Conservation (phyloP, 2,329 filamentous ascomycete genomes). For the Microcera coccophila region DNA sequence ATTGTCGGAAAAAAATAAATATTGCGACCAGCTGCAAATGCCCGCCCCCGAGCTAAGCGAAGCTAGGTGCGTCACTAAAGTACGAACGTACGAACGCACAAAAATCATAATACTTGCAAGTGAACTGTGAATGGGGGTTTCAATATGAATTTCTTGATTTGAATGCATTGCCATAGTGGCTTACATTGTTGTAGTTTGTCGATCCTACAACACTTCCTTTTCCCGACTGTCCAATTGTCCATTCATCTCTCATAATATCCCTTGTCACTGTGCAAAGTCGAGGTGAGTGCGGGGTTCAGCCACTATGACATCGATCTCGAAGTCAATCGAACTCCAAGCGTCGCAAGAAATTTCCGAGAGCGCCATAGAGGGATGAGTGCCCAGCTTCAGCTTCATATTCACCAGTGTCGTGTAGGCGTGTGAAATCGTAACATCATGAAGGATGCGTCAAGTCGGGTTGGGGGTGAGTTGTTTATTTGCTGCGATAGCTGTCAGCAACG, state of each 20-base stretch:
- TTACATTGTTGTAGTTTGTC: constrained; percentile 23
- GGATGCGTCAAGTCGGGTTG: constrained; percentile 53
- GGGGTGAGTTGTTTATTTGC: constrained; percentile 65
- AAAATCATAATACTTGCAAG: no score
- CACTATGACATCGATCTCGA: constrained; percentile 26
- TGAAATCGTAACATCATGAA: constrained; percentile 37
- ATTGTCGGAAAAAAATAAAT: no score
- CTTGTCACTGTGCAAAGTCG: constrained; percentile 28
- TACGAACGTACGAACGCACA: no score
- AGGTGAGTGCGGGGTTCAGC: constrained; percentile 28
- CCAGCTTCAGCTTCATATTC: constrained; percentile 27
- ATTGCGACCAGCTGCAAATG: no score
- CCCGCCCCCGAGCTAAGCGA: no score
- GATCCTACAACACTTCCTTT: constrained; percentile 29
- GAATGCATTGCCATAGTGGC: constrained; percentile 26
- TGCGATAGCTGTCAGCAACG: constrained; percentile 37
- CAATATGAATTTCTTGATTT: constrained; percentile 18
- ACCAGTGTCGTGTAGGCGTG: constrained; percentile 27
- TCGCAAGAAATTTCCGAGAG: constrained; percentile 18
- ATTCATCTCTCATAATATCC: constrained; percentile 28
- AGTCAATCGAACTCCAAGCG: constrained; percentile 23
- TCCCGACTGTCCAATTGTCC: constrained; percentile 33
- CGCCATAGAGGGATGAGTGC: constrained; percentile 16
- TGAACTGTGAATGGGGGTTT: no score
- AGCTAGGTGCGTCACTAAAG: no score